Evolutionary conservation across 352 stramenopile species (phyloP).

Genomic region (Elongisporangium senticosum): DNA sequence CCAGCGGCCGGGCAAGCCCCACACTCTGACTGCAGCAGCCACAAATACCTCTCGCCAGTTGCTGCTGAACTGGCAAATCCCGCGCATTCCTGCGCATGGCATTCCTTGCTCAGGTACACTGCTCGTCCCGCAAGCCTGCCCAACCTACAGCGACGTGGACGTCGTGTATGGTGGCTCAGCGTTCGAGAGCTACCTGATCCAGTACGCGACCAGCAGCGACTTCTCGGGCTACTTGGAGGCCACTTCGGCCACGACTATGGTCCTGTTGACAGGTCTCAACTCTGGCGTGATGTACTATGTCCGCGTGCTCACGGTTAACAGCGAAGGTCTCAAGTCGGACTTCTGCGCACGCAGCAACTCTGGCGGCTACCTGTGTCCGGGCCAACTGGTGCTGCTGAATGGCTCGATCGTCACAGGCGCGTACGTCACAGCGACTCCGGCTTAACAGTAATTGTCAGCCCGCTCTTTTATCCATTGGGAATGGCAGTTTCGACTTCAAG

Average conservation of each 20-base stretch:
- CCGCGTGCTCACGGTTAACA: conserved; percentile 79
- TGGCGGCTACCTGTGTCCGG: conserved; percentile 58
- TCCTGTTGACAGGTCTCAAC: conserved; percentile 57
- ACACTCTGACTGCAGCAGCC: conserved; percentile 30
- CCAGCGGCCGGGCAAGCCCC: conserved; percentile 61
- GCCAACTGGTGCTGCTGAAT: conserved; percentile 62
- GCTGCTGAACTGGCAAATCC: conserved; percentile 56
- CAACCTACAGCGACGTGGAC: conserved; percentile 66
- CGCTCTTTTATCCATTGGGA: neutral
- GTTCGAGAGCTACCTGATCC: conserved; percentile 91
- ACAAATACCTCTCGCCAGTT: conserved; percentile 23
- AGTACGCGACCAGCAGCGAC: conserved; percentile 70
- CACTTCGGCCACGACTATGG: conserved; percentile 54
- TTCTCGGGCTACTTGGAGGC: conserved; percentile 75
- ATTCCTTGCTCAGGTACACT: conserved; percentile 66
- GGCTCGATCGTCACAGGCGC: conserved; percentile 50
- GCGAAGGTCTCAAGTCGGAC: conserved; percentile 61
- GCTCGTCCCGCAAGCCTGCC: conserved; percentile 46
- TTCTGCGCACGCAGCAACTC: conserved; percentile 59
- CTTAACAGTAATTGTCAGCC: conserved; percentile 8
- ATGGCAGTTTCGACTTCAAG: neutral
- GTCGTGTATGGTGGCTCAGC: conserved; percentile 87
- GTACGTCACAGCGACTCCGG: conserved; percentile 34
- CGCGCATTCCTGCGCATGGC: conserved; percentile 52
- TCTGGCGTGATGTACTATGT: conserved; percentile 76